Conservation (phyloP, 495 filamentous ascomycete genomes). For the Bryoglossum gracile region DNA sequence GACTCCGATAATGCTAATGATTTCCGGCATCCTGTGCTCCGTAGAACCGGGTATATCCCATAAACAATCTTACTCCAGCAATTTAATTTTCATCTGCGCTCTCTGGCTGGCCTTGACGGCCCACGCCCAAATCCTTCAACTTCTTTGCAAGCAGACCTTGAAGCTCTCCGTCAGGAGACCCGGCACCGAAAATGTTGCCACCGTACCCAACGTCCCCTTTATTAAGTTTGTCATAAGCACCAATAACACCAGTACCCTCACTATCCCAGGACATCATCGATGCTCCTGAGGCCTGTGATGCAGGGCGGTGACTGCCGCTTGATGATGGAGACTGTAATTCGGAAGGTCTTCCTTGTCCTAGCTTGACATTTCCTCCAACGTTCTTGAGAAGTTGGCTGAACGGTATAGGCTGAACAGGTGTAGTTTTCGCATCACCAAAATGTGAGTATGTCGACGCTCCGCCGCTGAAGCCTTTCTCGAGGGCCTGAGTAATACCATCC, state of each 20-base stretch:
- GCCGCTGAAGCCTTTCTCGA: slow-evolving; percentile 22
- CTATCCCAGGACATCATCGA: slow-evolving; percentile 15
- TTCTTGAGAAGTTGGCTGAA: slow-evolving; percentile 20
- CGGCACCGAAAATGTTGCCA: slow-evolving; percentile 44
- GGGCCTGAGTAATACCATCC: slow-evolving; percentile 28
- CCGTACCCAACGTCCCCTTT: slow-evolving; percentile 63
- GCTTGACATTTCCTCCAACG: slow-evolving; percentile 1
- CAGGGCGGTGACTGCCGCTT: slow-evolving; percentile 20
- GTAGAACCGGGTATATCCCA: slow-evolving; percentile 20
- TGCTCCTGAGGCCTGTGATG: slow-evolving; percentile 9
- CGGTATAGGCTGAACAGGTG: slow-evolving; percentile 33
- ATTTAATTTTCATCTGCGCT: slow-evolving; percentile 13
- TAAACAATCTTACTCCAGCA: slow-evolving; percentile 20
- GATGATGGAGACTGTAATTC: slow-evolving; percentile 24
- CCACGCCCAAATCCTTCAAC: slow-evolving; percentile 41
- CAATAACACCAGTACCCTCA: slow-evolving; percentile 24
- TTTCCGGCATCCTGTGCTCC: too few species aligned
- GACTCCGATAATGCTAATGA: too few species aligned
- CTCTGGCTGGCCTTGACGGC: slow-evolving; percentile 11
- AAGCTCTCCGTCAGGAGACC: slow-evolving; percentile 28
- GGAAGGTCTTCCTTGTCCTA: not conserved
- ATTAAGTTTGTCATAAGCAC: slow-evolving; percentile 60
- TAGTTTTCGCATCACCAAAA: slow-evolving; percentile 14
- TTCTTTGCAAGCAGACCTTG: slow-evolving; percentile 46
- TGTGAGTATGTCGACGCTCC: slow-evolving; percentile 12